phyloP scores from a whole-genome alignment of 2,329 filamentous ascomycete species.

The Celoporthe dispersa region DNA sequence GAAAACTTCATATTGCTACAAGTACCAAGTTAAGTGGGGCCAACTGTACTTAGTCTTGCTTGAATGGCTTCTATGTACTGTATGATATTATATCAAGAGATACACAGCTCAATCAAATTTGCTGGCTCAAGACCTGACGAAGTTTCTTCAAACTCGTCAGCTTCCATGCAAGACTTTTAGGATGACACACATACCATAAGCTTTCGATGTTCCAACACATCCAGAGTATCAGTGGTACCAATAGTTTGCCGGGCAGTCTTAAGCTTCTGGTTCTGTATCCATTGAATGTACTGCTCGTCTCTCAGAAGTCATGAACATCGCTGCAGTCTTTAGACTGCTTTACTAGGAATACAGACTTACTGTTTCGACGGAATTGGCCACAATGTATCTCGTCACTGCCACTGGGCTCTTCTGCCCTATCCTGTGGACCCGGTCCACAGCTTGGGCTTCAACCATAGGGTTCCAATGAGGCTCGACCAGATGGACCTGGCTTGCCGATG shows the following conservation, averaged over 20 bases:
- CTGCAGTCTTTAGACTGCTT: background rate
- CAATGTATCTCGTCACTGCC: constrained; percentile 8
- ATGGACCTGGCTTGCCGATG: constrained; percentile 13
- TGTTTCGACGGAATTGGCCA: background rate
- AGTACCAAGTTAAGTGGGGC: background rate
- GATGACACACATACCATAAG: background rate
- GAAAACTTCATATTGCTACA: background rate
- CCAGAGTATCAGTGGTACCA: background rate
- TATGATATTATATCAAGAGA: background rate
- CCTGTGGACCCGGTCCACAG: constrained; percentile 19
- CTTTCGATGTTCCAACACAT: background rate
- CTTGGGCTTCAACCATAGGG: constrained; percentile 24
- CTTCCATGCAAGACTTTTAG: background rate
- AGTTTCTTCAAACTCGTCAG: background rate
- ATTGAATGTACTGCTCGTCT: background rate
- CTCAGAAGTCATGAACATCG: background rate
- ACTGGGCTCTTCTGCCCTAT: constrained; percentile 20
- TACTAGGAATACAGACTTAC: background rate
- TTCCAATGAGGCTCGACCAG: constrained; percentile 25
- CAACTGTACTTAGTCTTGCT: background rate
- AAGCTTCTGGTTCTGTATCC: background rate
- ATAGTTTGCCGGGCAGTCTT: background rate
- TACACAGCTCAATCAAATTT: background rate
- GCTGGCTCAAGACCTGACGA: background rate
- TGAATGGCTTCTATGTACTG: background rate